Evolutionary conservation across 208 protist species (phyloP), one percentile per base, ranked within the genome.

Genomic region (Lotmaria passim): DNA sequence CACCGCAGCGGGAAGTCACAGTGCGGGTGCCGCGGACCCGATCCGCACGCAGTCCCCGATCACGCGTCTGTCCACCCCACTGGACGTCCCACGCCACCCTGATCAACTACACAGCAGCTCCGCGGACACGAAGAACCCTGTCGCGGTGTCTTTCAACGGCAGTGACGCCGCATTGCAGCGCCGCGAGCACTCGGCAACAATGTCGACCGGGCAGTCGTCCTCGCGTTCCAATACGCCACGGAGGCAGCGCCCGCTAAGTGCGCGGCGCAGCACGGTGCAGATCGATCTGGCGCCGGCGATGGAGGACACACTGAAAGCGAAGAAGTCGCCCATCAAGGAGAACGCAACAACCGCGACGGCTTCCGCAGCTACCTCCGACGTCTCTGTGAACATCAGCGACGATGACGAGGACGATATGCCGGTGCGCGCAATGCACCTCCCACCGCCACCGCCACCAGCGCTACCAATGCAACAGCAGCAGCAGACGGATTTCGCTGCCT

Each of bases 221-320:
- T 55, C 56, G 1, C 70, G 65, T 2, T 81, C 60, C 26, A 70
- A 71, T 47, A 72, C 75, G 23, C 69, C 69, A 21, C 79, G 79
- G 26, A 74, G 74, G 51, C 55, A 69, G 47, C 79, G 74, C 15
- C 70, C 65, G 17, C 53, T 48, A 7, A 66, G 53, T 36, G 67
- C 64, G 15, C 79, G 75, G 11, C 62, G 66, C 26, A 85, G 70
- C 63, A 80, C 51, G 8, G 56, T 85, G 39, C 79, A 85, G 52
- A 79, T 85, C 61, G 69, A 74, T 38, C 26, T 75, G 26, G 56
- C 65, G 1, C 68, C 69, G 28, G 62, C 44, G 12, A 53, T 74
- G 66, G 47, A 63, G 30, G 61, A 74, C 19, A 30, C 15, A 11
- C 21, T 39, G 23, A 63, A 68, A 36, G 33, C 47, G 53, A 1